Conservation (phyloP, 2,329 filamentous ascomycete genomes). For the Colletotrichum abscissum region DNA sequence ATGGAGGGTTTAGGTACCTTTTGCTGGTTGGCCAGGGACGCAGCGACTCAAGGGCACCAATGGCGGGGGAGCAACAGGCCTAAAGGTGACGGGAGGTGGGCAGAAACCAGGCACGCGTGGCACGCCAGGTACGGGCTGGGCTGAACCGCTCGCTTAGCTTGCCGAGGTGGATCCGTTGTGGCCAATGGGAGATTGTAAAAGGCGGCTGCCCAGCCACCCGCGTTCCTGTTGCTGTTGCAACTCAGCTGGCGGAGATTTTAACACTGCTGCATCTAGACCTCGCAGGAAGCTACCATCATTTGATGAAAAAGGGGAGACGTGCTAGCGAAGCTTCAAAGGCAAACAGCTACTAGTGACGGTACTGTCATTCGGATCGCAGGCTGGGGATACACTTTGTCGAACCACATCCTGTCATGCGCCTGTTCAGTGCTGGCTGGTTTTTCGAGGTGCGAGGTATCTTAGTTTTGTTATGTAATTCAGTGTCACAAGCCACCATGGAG, state of each 20-base stretch:
- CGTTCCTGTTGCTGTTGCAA: background rate
- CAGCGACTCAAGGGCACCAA: background rate
- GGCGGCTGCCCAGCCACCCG: background rate
- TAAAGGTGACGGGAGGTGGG: background rate
- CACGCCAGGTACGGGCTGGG: background rate
- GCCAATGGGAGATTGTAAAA: background rate
- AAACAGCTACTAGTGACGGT: background rate
- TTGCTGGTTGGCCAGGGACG: conserved; percentile 14
- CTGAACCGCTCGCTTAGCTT: background rate
- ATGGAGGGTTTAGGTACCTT: background rate
- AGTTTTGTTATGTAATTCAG: background rate
- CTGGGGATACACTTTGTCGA: background rate
- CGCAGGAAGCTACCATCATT: background rate
- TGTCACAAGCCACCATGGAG: too few relatives aligned
- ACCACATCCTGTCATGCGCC: background rate
- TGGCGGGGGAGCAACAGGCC: background rate
- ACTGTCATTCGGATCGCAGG: background rate
- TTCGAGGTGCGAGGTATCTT: too few relatives aligned
- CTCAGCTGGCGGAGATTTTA: background rate
- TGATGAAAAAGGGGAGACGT: background rate
- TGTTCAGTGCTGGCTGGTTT: background rate
- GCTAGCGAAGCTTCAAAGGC: background rate
- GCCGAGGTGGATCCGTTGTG: too few relatives aligned
- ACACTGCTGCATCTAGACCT: background rate
- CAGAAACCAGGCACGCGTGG: background rate